Percentiles rank a stretch among this genome's conserved stretches.
Evolutionary conservation across 129 eudicot species (phyloP).

Genomic region (Solidago caesia): DNA sequence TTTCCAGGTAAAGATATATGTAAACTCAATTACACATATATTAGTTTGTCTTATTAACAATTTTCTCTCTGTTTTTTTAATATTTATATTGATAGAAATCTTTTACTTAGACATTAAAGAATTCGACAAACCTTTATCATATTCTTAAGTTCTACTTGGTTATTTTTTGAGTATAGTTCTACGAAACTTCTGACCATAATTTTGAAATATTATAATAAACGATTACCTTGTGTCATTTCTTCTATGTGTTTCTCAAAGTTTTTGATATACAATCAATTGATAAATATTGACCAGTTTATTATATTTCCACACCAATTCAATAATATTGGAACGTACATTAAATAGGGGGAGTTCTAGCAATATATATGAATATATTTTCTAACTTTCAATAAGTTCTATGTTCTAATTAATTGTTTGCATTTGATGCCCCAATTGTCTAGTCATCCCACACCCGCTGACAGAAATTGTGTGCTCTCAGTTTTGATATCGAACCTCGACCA

Average conservation of each 20-base stretch:
- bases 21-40: too few species aligned
- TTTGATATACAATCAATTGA: neutral
- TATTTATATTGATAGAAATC: neutral
- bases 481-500: neutral
- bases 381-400: neutral
- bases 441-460: neutral
- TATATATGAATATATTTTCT: neutral
- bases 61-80: neutral
- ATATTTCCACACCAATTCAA: neutral
- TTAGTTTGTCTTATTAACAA: neutral
- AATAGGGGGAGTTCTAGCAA: neutral
- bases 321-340: neutral
- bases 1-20: constrained; percentile 27
- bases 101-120: constrained; percentile 4
- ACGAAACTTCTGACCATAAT: neutral
- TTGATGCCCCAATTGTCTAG: neutral
- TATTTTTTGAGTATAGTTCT: neutral
- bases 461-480: neutral
- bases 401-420: neutral
- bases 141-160: neutral
- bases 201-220: neutral
- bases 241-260: neutral
- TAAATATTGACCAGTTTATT: too few species aligned
- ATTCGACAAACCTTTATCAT: neutral
- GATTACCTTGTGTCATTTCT: neutral